Percentiles rank a stretch among this genome's conserved stretches.
These are phyloP conservation scores for Eutypa lata DNA, from an alignment of 2,329 filamentous ascomycete species.

Conservation along the genomic window DNA sequence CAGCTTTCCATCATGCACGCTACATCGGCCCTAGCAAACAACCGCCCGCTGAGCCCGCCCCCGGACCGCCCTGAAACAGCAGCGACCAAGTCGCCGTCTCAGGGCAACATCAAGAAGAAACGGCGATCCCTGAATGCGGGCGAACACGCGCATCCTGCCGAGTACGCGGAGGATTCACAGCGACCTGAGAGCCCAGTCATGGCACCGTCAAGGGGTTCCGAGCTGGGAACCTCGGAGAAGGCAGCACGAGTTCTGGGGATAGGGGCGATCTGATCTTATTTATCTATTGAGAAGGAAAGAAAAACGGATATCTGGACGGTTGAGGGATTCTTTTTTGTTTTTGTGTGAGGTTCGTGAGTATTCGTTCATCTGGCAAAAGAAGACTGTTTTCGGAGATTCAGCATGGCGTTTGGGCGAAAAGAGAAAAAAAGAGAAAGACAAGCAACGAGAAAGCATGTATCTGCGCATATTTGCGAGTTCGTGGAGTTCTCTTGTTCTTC, in stretches of 20 bases:
- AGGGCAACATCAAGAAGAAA: slow-evolving; percentile 34
- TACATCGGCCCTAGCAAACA: slow-evolving; percentile 12
- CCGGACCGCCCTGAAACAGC: slow-evolving; percentile 16
- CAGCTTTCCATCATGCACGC: slow-evolving; percentile 15
- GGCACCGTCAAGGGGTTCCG: slow-evolving; percentile 12
- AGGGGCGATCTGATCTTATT: not conserved
- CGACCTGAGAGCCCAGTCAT: slow-evolving; percentile 27
- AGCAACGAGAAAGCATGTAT: too few relatives aligned
- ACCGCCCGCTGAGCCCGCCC: slow-evolving; percentile 14
- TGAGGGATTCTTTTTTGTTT: too few relatives aligned
- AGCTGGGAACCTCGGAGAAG: slow-evolving; percentile 27
- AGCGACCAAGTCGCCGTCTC: slow-evolving; percentile 21
- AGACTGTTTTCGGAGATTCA: too few relatives aligned
- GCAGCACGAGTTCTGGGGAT: slow-evolving; percentile 27
- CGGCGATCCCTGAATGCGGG: slow-evolving; percentile 27
- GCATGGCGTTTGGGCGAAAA: too few relatives aligned
- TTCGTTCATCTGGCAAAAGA: too few relatives aligned
- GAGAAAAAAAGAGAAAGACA: too few relatives aligned
- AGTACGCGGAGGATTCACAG: slow-evolving; percentile 22
- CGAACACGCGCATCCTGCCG: slow-evolving; percentile 29
- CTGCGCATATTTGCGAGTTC: too few relatives aligned
- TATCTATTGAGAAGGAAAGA: too few relatives aligned
- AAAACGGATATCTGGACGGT: too few relatives aligned
- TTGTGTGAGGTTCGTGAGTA: too few relatives aligned
- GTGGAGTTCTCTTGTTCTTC: too few relatives aligned